Percentiles rank a stretch among this genome's conserved stretches.
These are phyloP conservation scores for Backusella liffmaniae DNA, from an alignment of 192 early-diverging fungal genomes.

Conservation along the genomic window DNA sequence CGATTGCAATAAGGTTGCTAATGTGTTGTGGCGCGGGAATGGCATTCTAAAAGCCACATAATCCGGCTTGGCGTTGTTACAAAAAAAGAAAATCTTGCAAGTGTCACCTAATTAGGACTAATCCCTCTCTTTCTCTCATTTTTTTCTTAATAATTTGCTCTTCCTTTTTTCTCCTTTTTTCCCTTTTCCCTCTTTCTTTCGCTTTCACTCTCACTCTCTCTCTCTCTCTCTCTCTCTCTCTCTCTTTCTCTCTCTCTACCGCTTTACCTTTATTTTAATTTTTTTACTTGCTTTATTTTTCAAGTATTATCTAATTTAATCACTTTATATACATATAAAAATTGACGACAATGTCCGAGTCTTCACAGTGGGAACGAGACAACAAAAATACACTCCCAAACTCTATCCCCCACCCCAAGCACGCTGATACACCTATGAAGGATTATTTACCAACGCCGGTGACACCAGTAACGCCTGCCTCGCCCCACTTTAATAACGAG, in stretches of 20 bases:
- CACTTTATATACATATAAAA: background rate
- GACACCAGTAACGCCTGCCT: conserved; percentile 5
- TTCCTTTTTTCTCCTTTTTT: background rate
- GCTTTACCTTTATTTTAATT: background rate
- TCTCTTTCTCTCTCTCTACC: background rate
- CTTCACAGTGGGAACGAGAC: background rate
- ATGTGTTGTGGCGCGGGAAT: background rate
- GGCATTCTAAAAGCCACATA: background rate
- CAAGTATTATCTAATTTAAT: background rate
- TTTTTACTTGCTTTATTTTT: background rate
- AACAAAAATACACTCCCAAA: conserved; percentile 4
- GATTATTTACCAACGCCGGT: conserved; percentile 18
- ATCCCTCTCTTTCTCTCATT: background rate
- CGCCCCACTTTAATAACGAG: background rate
- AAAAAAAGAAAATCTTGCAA: conserved; percentile 2
- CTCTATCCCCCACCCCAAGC: background rate
- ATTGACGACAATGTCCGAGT: background rate
- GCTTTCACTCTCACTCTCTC: background rate
- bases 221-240: background rate
- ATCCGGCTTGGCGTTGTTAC: conserved; percentile 1
- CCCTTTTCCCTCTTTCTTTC: background rate
- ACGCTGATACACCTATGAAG: conserved; percentile 11
- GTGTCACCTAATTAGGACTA: background rate
- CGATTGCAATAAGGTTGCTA: background rate
- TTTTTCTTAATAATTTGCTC: background rate